Evolutionary conservation across 306 rosid species (phyloP).

Genomic region (Dalbergia cultrata): DNA sequence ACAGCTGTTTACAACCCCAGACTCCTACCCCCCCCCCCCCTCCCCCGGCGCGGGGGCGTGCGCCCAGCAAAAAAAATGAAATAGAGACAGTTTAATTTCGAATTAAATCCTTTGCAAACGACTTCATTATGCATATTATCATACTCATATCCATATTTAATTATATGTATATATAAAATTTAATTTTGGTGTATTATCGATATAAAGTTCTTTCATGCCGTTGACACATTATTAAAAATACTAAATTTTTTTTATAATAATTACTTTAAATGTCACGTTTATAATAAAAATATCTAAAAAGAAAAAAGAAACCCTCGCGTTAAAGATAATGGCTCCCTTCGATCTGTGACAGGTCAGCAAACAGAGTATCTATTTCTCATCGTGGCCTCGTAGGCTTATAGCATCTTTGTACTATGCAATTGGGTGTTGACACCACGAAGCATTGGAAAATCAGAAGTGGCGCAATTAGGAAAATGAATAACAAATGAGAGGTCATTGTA

Average conservation of each 20-base stretch:
- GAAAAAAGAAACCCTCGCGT: neutral
- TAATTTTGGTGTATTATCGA: no score
- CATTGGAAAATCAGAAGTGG: conserved; percentile 29
- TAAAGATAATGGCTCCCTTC: neutral
- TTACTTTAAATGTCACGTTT: neutral
- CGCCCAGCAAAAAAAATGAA: no score
- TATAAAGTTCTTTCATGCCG: no score
- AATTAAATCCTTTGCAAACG: neutral
- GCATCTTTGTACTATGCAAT: neutral
- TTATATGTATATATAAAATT: no score
- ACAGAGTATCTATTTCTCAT: neutral
- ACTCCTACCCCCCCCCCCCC: no score
- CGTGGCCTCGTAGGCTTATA: conserved; percentile 18
- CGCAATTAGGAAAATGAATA: conserved; percentile 8
- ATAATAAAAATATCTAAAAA: neutral
- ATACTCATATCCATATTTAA: neutral
- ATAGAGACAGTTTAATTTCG: neutral
- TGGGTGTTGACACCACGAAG: neutral
- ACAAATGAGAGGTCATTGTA: neutral
- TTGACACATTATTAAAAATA: no score
- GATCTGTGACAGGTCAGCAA: neutral
- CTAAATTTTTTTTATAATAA: no score
- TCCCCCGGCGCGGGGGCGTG: no score
- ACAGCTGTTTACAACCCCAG: neutral
- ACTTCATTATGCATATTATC: neutral